Evolutionary conservation across 345 rosid species (phyloP), one percentile per base, ranked within the genome.

Genomic region (Syzygium aromaticum): DNA sequence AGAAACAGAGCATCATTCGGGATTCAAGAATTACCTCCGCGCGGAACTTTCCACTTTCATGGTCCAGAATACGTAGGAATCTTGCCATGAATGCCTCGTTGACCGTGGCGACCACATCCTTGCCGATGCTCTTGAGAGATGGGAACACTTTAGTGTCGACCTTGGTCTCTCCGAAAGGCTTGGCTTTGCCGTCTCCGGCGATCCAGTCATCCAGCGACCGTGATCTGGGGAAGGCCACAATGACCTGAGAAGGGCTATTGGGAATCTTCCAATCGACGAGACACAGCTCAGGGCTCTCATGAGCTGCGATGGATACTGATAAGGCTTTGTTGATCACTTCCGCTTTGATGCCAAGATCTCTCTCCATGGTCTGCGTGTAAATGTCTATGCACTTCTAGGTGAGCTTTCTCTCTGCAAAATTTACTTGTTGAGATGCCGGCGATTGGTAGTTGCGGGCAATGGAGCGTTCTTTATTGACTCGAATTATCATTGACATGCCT

Each of bases 181-280:
- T n/a, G n/a, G n/a, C n/a, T n/a, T n/a, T n/a, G n/a, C n/a, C n/a
- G n/a, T n/a, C n/a, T n/a, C n/a, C n/a, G n/a, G n/a, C n/a, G n/a
- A n/a, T n/a, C n/a, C n/a, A n/a, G n/a, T n/a, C n/a, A n/a, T n/a
- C n/a, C n/a, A n/a, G n/a, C n/a, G n/a, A n/a, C n/a, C n/a, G n/a
- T 63, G 86, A 89, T 46, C 94, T 92, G 25, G 89, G 89, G 89
- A 95, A 95, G 88, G 91, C 88, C 87, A 95, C 89, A 12, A 90
- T 30, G 52, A 92, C 89, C 12, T 73, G 90, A 1, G 91, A 33
- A 7, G 87, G 87, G 14, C 77, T 27, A 43, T 1, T 28, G 73
- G 3, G 0, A 67, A 67, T 67, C 13, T n/a, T 7, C 77, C 86
- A 86, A 67, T 90, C 86, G 5, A 23, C 87, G 54, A 85, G 38